Percentiles rank a stretch among this genome's conserved stretches.
These are phyloP conservation scores for Cucumis melo DNA, from an alignment of 306 rosid genomes.

Conservation along the genomic window DNA sequence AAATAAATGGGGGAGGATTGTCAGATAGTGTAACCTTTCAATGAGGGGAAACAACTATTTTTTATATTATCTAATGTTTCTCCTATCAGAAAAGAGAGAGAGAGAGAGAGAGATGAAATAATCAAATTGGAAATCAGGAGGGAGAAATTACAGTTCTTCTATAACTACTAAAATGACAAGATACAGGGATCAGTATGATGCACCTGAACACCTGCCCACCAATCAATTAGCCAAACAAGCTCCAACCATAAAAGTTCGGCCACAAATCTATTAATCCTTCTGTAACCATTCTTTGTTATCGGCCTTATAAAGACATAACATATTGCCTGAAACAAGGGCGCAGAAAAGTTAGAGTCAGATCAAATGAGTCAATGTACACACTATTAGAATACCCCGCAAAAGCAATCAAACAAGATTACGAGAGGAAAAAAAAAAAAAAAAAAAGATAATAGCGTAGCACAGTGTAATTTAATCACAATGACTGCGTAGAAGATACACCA, in stretches of 20 bases:
- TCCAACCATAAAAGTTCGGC: conserved; percentile 14
- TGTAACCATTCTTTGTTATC: conserved; percentile 2
- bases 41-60: background rate
- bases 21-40: background rate
- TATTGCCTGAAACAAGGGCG: conserved; percentile 4
- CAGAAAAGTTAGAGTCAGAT: background rate
- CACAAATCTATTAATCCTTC: conserved; percentile 12
- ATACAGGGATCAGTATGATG: background rate
- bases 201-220: conserved; percentile 17
- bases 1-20: background rate
- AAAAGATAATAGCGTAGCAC: background rate
- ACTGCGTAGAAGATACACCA: background rate
- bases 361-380: background rate
- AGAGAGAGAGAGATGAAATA: background rate
- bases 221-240: conserved; percentile 14
- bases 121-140: background rate
- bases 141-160: background rate
- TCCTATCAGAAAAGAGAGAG: background rate
- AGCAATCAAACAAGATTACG: background rate
- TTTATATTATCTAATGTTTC: background rate
- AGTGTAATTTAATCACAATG: background rate
- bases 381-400: background rate
- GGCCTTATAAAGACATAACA: conserved; percentile 11
- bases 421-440: background rate
- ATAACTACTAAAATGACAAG: background rate